Evolutionary conservation across 2,329 filamentous ascomycete genomes (phyloP).

Genomic region (Orbilia oligospora): DNA sequence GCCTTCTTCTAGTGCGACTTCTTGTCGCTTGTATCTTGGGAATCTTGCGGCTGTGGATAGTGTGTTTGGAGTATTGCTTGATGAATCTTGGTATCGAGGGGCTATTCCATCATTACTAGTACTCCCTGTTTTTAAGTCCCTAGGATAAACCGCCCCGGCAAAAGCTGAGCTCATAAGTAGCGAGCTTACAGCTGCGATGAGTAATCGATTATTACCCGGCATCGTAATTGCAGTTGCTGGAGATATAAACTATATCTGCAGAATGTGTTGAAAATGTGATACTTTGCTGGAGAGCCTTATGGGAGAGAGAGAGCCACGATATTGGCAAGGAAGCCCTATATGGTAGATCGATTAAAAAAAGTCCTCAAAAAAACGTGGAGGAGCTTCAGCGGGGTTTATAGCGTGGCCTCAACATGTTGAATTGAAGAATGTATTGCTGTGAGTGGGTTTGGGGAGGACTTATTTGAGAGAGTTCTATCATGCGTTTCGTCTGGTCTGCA

Average conservation of each 20-base stretch:
- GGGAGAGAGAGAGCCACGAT: background rate
- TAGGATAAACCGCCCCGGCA: conserved; percentile 1
- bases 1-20: conserved; percentile 7
- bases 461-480: conserved; percentile 35
- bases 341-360: background rate
- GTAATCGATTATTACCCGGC: conserved; percentile 27
- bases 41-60: background rate
- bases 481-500: background rate
- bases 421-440: background rate
- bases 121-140: background rate
- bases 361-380: conserved; percentile 13
- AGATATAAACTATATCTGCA: background rate
- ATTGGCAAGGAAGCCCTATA: background rate
- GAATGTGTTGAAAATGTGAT: conserved; percentile 6
- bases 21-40: conserved; percentile 28
- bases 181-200: conserved; percentile 33
- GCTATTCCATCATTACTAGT: background rate
- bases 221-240: conserved; percentile 1
- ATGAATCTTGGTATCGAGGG: background rate
- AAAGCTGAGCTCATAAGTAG: conserved; percentile 33
- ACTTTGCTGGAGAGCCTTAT: conserved; percentile 16
- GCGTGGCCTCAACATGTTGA: background rate
- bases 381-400: conserved; percentile 1
- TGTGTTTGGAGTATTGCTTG: background rate
- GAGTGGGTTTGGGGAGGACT: conserved; percentile 2